Evolutionary conservation across 257 asterid genomes (phyloP), one percentile per base, ranked within the genome.

Genomic region (Nicotiana sylvestris): DNA sequence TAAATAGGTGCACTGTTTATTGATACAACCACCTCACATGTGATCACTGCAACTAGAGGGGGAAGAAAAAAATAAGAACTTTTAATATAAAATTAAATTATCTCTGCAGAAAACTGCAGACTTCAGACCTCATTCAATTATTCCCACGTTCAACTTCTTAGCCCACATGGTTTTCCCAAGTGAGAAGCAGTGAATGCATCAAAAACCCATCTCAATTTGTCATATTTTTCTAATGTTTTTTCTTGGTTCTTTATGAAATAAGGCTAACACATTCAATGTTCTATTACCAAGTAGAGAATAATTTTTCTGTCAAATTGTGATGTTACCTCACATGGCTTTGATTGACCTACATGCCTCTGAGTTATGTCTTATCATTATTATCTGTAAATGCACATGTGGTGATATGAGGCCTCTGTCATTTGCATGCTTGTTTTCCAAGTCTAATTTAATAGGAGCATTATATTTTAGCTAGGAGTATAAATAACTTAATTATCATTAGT

Each of bases 241-340:
- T 72, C 79, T 74, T 49, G 79, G 21, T 74, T 74, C 8, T 12
- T 49, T 46, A 5, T 49, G 62, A 74, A 74, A 74, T 25, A 21
- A 49, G 15, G 62, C 3, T 13, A 49, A 74, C 4, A 13, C 4
- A 49, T 74, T 46, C 25, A 49, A 6, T 74, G 15, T 49, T 25
- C 11, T 12, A 46, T 72, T 72, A 72, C 17, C 21, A 43, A 21
- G 60, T 72, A 72, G 13, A 2, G 79, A 25, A 72, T 70, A 10
- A n/a, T 10, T 72, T 0, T 25, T 49, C 4, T 25, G 15, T 74
- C 62, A 74, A 49, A 61, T 61, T 78, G 37, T 60, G 15, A 33
- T 78, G 82, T 17, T 57, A 17, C 58, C 35, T 79, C 60, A 79
- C 74, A 79, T 79, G 82, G 74, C 61, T 2, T 58, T 79, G 72